Evolutionary conservation across 768 basidiomycete genomes (phyloP), one percentile per base, ranked within the genome.

Genomic region (Cystofilobasidium capitatum): DNA sequence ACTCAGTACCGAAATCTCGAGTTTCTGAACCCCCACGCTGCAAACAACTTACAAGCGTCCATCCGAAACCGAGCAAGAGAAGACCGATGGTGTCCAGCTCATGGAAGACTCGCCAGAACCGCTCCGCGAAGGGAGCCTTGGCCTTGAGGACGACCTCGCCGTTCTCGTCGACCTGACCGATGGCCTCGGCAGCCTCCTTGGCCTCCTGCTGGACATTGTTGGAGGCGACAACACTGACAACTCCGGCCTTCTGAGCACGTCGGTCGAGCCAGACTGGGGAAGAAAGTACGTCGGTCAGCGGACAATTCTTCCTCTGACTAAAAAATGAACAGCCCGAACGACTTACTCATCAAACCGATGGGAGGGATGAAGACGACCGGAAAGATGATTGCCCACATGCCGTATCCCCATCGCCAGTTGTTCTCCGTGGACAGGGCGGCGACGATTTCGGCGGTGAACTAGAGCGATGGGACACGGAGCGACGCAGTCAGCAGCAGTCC

Each of bases 361-460:
- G 49, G 4, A 24, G 6, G 2, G 49, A 24, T n/a, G 24, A 51
- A 16, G n/a, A 20, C 24, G 3, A 12, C 2, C 49, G 24, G 24
- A 6, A 24, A 7, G n/a, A 40, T 64, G 20, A 70, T 24, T 26
- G 31, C 51, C 29, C 44, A 58, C 58, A 66, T 31, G n/a, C 59
- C 55, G 51, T 69, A 64, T 26, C 76, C 76, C 76, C 76, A 77
- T 71, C 76, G 60, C 76, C 76, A 77, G 16, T 72, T 71, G 26
- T 75, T 73, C 16, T 71, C 51, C 22, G 58, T 65, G 10, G 59
- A 61, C 58, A 72, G 70, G 4, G 70, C 73, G 1, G 59, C 62
- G 33, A 73, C 70, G 57, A 77, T 77, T 44, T 71, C 29, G 54
- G n/a, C 74, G 73, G 2, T 74, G 72, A 51, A 77, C 29, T 9